phyloP scores from a whole-genome alignment of 768 basidiomycete species.

The Termitomyces sp. region DNA sequence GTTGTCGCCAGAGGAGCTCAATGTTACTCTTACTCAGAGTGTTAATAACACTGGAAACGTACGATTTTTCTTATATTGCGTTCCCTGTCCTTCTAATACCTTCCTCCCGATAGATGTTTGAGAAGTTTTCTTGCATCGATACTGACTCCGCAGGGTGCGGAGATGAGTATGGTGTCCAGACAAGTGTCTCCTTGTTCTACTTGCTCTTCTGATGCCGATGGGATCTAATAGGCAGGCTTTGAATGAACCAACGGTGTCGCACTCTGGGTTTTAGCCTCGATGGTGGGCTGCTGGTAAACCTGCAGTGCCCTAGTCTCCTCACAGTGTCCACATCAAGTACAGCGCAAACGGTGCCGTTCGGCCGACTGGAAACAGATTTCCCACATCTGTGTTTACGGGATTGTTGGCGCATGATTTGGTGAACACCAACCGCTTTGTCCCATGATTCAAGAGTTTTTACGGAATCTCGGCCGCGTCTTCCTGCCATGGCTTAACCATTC shows the following conservation, averaged over 20 bases:
- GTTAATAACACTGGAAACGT: conserved; percentile 72
- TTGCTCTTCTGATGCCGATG: not conserved
- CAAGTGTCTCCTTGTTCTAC: conserved; percentile 20
- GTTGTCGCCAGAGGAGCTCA: conserved; percentile 66
- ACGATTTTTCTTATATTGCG: conserved; percentile 23
- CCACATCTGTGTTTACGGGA: not conserved
- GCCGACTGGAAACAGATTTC: conserved; percentile 1
- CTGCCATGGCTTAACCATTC: too few species aligned
- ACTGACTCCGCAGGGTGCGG: conserved; percentile 77
- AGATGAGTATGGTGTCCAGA: conserved; percentile 88
- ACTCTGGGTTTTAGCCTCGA: conserved; percentile 69
- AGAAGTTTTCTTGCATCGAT: conserved; percentile 80
- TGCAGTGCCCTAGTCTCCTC: conserved; percentile 55
- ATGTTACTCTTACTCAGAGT: conserved; percentile 65
- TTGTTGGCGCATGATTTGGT: not conserved
- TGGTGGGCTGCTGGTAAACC: conserved; percentile 55
- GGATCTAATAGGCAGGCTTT: conserved; percentile 56
- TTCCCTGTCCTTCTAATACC: conserved; percentile 1
- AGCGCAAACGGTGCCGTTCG: conserved; percentile 11
- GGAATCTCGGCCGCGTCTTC: too few species aligned
- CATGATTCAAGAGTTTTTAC: too few species aligned
- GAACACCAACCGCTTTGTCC: too few species aligned
- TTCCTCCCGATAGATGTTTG: conserved; percentile 63
- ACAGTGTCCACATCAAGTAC: conserved; percentile 23
- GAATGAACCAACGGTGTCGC: conserved; percentile 90